Conservation (phyloP, 2,329 filamentous ascomycete genomes). For the Botrytis fabae region DNA sequence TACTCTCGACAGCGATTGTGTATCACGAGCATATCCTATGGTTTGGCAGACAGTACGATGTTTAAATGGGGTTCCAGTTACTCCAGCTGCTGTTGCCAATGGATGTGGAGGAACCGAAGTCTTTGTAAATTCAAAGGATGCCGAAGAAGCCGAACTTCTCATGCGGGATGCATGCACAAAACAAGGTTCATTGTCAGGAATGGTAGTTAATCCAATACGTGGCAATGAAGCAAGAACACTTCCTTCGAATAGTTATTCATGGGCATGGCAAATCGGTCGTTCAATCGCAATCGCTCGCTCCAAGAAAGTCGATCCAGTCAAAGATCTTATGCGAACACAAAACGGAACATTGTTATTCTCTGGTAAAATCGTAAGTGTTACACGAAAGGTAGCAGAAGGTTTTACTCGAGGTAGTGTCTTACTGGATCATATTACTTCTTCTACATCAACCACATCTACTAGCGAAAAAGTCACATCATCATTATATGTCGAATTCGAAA, state of each 20-base stretch:
- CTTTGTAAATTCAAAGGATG: conserved; percentile 32
- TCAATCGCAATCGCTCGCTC: conserved; percentile 50
- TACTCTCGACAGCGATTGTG: conserved; percentile 37
- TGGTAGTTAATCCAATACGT: conserved; percentile 36
- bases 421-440: conserved; percentile 28
- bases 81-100: conserved; percentile 36
- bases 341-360: conserved; percentile 37
- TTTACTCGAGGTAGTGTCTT: conserved; percentile 38
- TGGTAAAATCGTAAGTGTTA: conserved; percentile 38
- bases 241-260: conserved; percentile 38
- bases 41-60: conserved; percentile 40
- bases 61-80: conserved; percentile 34
- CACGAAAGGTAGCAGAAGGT: conserved; percentile 34
- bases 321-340: conserved; percentile 34
- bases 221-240: conserved; percentile 37
- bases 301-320: conserved; percentile 35
- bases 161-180: conserved; percentile 37
- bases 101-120: conserved; percentile 31
- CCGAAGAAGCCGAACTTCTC: conserved; percentile 34
- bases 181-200: conserved; percentile 36
- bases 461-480: neutral
- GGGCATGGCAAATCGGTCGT: conserved; percentile 55
- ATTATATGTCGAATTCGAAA: conserved; percentile 38
- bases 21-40: conserved; percentile 39
- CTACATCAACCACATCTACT: neutral